Evolutionary conservation across 164 flowering plant genomes (phyloP).

Genomic region (Dillenia turbinata): DNA sequence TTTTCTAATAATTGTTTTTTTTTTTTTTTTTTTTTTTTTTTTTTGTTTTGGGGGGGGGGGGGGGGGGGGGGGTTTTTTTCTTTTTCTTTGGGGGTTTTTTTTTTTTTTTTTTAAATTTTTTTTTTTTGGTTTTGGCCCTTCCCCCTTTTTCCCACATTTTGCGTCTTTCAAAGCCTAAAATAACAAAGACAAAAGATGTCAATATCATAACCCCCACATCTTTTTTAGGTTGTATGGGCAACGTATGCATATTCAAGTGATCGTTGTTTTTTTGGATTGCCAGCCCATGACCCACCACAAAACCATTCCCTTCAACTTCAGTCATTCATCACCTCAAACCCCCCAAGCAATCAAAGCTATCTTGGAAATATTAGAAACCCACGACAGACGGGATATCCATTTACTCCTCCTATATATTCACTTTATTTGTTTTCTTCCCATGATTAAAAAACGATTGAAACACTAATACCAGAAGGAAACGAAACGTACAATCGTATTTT

Average conservation of each 20-base stretch:
- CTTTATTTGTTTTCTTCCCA: no score
- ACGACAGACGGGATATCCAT: neutral
- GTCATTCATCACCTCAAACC: slow-evolving; percentile 18
- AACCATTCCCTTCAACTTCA: slow-evolving; percentile 17
- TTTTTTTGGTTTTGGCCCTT: slow-evolving; percentile 2
- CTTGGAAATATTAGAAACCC: slow-evolving; percentile 1
- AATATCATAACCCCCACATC: slow-evolving; percentile 17
- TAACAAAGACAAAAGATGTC: slow-evolving; percentile 21
- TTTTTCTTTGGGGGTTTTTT: no score
- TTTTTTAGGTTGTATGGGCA: neutral
- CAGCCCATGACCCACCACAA: slow-evolving; percentile 17
- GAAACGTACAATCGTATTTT: no score
- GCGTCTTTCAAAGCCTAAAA: slow-evolving; percentile 1
- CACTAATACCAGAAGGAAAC: no score
- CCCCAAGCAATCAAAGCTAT: slow-evolving; percentile 8
- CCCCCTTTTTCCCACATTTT: neutral
- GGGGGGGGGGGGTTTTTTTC: no score
- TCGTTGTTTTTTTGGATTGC: neutral
- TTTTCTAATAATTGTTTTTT: no score
- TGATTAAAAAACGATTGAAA: no score
- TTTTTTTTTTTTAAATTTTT: no score
- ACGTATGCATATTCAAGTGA: neutral
- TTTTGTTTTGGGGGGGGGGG: no score
- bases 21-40: no score
- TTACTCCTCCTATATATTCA: no score